Percentiles rank a stretch among this genome's conserved stretches.
phyloP scores from a whole-genome alignment of 2,329 filamentous ascomycete species.

The Curvularia sp. region DNA sequence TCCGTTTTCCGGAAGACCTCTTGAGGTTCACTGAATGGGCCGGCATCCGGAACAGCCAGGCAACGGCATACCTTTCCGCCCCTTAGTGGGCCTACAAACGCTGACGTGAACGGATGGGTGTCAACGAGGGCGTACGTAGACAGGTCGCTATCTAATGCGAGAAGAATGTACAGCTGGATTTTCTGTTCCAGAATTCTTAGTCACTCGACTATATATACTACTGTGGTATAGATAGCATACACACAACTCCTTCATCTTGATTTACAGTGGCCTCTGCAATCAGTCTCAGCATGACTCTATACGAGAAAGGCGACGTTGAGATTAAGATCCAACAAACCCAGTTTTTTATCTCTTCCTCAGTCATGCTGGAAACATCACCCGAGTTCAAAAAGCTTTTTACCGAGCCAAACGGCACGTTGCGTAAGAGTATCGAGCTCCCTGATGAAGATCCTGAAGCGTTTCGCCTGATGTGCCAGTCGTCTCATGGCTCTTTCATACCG shows the following conservation, averaged over 20 bases:
- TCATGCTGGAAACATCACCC: slow-evolving; percentile 9
- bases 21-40: neutral
- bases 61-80: too few relatives aligned
- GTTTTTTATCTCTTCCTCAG: slow-evolving; percentile 13
- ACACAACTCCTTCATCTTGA: too few relatives aligned
- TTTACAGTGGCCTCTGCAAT: too few relatives aligned
- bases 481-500: slow-evolving; percentile 17
- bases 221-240: neutral
- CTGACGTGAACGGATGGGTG: too few relatives aligned
- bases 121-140: too few relatives aligned
- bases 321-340: neutral
- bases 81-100: too few relatives aligned
- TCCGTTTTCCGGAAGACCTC: neutral
- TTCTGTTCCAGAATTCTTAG: too few relatives aligned
- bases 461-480: slow-evolving; percentile 14
- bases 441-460: slow-evolving; percentile 14
- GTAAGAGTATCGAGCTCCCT: slow-evolving; percentile 7
- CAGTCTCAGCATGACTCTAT: neutral
- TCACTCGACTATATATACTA: slow-evolving; percentile 4
- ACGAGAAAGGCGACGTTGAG: slow-evolving; percentile 10
- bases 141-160: too few relatives aligned
- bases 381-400: slow-evolving; percentile 17
- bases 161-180: too few relatives aligned
- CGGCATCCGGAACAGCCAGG: slow-evolving; percentile 1
- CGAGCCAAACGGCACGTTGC: neutral